Percentiles rank a stretch among this genome's conserved stretches.
Evolutionary conservation across 1,284 basidiomycete genomes (phyloP).

Genomic region (Sphaerobolus stellatus): DNA sequence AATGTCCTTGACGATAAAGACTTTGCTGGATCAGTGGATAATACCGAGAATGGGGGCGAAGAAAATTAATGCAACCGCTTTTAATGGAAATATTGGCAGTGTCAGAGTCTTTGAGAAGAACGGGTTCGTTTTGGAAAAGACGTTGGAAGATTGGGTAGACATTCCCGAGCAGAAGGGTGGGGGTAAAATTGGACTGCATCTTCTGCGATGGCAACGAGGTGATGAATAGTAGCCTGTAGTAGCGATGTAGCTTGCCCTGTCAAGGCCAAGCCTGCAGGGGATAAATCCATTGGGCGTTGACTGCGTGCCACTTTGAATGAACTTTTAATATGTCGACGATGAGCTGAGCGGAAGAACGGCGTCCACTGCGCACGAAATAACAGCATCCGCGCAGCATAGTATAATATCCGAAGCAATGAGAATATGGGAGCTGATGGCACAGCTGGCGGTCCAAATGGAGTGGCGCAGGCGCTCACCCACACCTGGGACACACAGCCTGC

Average conservation of each 20-base stretch:
- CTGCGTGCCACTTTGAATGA: too few species aligned
- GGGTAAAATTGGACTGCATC: conserved; percentile 15
- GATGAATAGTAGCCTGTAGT: not conserved
- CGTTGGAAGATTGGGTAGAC: conserved; percentile 36
- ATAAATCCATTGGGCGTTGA: not conserved
- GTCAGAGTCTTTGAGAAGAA: conserved; percentile 62
- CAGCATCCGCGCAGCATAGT: too few species aligned
- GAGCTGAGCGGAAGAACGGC: too few species aligned
- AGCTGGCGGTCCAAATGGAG: not conserved
- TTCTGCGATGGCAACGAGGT: conserved; percentile 8
- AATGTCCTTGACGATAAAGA: conserved; percentile 58
- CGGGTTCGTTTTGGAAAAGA: conserved; percentile 49
- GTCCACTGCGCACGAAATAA: too few species aligned
- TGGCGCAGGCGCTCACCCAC: too few species aligned
- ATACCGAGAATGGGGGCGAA: conserved; percentile 57
- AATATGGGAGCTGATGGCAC: not conserved
- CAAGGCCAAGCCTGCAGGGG: not conserved
- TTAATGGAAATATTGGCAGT: conserved; percentile 55
- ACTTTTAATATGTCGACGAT: too few species aligned
- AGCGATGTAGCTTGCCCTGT: not conserved
- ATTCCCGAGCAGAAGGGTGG: conserved; percentile 19
- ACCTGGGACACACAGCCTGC: too few species aligned
- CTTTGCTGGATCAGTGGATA: conserved; percentile 54
- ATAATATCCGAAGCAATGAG: too few species aligned
- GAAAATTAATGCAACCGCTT: conserved; percentile 44